Conservation (phyloP, 345 rosid genomes). For the Eucalyptus melliodora region DNA sequence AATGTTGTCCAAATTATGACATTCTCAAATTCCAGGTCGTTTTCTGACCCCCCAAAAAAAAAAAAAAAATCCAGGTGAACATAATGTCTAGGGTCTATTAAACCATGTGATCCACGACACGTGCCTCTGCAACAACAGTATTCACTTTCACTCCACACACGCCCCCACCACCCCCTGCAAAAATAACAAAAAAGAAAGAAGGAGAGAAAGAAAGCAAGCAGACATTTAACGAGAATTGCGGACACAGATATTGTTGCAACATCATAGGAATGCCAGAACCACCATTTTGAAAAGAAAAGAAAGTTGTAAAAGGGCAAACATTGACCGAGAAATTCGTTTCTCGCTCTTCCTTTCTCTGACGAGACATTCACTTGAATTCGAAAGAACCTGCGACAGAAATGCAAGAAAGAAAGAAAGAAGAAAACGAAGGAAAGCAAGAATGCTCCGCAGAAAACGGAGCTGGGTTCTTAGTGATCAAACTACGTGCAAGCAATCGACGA, state of each 20-base stretch:
- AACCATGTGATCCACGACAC: background rate
- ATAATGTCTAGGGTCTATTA: background rate
- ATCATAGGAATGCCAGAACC: too few species aligned
- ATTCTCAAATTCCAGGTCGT: background rate
- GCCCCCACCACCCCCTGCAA: background rate
- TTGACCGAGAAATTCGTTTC: background rate
- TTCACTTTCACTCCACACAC: background rate
- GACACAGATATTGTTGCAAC: too few species aligned
- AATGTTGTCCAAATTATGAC: background rate
- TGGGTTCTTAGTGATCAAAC: too few species aligned
- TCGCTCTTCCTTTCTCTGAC: background rate
- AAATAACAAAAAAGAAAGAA: background rate
- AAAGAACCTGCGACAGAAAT: background rate
- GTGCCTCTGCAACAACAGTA: background rate
- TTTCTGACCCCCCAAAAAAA: too few species aligned
- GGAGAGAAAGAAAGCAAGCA: too few species aligned
- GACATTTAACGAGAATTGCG: background rate
- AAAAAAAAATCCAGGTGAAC: background rate
- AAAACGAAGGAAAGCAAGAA: background rate
- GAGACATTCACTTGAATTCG: background rate
- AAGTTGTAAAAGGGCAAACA: too few species aligned
- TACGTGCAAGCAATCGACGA: background rate
- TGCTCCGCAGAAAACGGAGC: background rate
- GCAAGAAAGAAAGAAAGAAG: too few species aligned
- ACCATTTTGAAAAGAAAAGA: too few species aligned